phyloP scores from a whole-genome alignment of 2,329 filamentous ascomycete species.

The Fusarium sp. region DNA sequence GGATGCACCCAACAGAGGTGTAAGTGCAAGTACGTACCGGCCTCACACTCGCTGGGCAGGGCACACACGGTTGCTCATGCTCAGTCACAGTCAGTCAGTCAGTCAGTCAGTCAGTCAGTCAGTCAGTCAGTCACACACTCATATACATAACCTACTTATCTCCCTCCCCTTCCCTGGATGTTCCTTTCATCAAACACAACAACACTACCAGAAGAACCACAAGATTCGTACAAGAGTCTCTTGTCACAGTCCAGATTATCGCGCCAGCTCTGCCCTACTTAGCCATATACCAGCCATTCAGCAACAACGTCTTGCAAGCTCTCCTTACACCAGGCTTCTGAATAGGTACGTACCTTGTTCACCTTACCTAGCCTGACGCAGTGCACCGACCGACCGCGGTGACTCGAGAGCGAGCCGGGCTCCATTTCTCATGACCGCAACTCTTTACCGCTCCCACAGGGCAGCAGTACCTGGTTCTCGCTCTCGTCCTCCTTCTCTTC shows the following conservation, averaged over 20 bases:
- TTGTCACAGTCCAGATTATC: slow-evolving; percentile 70
- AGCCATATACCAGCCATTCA: slow-evolving; percentile 43
- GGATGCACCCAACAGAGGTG: not conserved
- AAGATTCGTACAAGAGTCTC: slow-evolving; percentile 63
- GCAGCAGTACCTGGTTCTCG: not conserved
- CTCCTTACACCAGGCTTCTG: slow-evolving; percentile 41
- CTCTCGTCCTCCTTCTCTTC: not conserved
- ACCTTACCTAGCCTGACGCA: not conserved
- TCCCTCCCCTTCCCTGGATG: slow-evolving; percentile 47
- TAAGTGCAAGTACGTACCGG: slow-evolving; percentile 33
- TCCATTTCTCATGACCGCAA: slow-evolving; percentile 19
- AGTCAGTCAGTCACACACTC: slow-evolving; percentile 32
- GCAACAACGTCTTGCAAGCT: slow-evolving; percentile 40
- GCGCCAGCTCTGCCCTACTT: slow-evolving; percentile 57
- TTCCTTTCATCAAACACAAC: slow-evolving; percentile 55
- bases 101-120: slow-evolving; percentile 37
- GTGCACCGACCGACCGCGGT: slow-evolving; percentile 18
- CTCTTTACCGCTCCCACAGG: not conserved
- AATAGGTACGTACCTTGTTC: slow-evolving; percentile 46
- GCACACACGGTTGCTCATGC: not conserved
- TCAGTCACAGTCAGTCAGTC: not conserved
- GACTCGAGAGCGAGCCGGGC: slow-evolving; percentile 35
- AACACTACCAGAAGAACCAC: slow-evolving; percentile 60
- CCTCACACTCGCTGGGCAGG: not conserved
- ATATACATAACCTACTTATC: slow-evolving; percentile 39